Percentiles rank a stretch among this genome's conserved stretches.
phyloP scores from a whole-genome alignment of 2,329 filamentous ascomycete genomes.

The Cryphonectria radicalis region DNA sequence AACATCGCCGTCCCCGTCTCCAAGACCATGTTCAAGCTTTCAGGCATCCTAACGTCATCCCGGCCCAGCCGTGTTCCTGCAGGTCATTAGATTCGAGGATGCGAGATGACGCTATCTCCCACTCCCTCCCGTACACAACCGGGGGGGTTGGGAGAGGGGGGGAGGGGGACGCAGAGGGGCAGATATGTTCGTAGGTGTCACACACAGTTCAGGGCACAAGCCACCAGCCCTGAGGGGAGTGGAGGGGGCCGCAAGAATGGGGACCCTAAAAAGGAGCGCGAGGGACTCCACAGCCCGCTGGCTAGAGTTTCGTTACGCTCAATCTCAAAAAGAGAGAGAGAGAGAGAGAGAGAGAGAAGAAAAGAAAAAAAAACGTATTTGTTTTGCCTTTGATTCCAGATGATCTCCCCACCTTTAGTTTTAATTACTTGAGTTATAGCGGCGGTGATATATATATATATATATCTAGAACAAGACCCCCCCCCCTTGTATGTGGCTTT shows the following conservation, averaged over 20 bases:
- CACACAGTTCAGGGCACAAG: not conserved
- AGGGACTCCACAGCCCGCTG: not conserved
- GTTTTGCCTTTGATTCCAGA: not conserved
- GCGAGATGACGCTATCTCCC: constrained; percentile 10
- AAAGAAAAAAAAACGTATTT: no score
- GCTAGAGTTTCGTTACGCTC: not conserved
- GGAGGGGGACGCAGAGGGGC: no score
- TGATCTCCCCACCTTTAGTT: not conserved
- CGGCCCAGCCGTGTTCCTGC: not conserved
- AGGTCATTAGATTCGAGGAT: constrained; percentile 2
- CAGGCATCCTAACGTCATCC: constrained; percentile 8
- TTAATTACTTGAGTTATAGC: not conserved
- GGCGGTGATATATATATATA: not conserved
- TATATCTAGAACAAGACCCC: not conserved
- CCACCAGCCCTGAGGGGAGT: not conserved
- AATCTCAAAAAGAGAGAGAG: not conserved
- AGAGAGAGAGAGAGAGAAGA: no score
- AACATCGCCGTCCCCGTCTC: not conserved
- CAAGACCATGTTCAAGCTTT: not conserved
- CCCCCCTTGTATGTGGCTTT: not conserved
- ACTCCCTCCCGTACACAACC: constrained; percentile 4
- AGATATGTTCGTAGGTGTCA: constrained; percentile 3
- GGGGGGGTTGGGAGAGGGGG: no score
- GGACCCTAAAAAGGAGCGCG: not conserved
- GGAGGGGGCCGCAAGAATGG: not conserved